Evolutionary conservation across 352 stramenopile genomes (phyloP).

Genomic region (Thalassiosira allenii): DNA sequence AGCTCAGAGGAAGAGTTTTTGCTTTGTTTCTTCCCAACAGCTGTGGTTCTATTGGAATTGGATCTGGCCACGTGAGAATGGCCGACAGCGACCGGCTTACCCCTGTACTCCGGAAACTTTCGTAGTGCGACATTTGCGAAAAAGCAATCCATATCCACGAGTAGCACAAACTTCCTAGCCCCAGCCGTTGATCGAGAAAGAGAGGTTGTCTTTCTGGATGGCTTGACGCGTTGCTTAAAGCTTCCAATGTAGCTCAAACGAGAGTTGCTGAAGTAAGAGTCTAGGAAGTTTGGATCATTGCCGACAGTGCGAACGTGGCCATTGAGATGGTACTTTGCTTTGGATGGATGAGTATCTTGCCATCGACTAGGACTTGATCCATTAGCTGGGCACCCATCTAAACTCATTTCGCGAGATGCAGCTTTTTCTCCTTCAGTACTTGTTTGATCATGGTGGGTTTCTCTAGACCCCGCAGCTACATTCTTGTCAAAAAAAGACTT

Average conservation of each 20-base stretch:
- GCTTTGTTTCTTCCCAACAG: slow-evolving; percentile 13
- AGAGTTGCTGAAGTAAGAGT: slow-evolving; percentile 80
- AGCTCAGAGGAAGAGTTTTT: slow-evolving; percentile 88
- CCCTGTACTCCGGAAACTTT: slow-evolving; percentile 86
- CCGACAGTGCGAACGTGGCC: slow-evolving; percentile 62
- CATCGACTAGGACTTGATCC: slow-evolving; percentile 35
- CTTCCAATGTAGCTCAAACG: slow-evolving; percentile 86
- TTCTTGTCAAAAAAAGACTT: slow-evolving; percentile 54
- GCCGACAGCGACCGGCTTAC: slow-evolving; percentile 91
- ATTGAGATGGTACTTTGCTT: slow-evolving; percentile 58
- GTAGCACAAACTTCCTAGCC: slow-evolving; percentile 88
- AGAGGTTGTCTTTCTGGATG: slow-evolving; percentile 13
- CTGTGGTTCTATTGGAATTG: slow-evolving; percentile 5
- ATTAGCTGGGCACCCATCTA: slow-evolving; percentile 6
- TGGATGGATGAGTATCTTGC: slow-evolving; percentile 43
- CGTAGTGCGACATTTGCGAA: slow-evolving; percentile 92
- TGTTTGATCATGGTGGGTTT: no score
- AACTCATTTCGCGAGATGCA: neutral
- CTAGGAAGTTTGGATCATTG: slow-evolving; percentile 80
- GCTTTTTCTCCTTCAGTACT: neutral
- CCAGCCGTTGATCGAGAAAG: slow-evolving; percentile 31
- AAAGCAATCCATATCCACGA: slow-evolving; percentile 98
- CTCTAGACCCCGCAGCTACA: no score
- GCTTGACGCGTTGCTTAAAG: slow-evolving; percentile 77
- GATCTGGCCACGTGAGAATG: slow-evolving; percentile 80